phyloP scores from a whole-genome alignment of 345 rosid species.

The Turnera subulata region DNA sequence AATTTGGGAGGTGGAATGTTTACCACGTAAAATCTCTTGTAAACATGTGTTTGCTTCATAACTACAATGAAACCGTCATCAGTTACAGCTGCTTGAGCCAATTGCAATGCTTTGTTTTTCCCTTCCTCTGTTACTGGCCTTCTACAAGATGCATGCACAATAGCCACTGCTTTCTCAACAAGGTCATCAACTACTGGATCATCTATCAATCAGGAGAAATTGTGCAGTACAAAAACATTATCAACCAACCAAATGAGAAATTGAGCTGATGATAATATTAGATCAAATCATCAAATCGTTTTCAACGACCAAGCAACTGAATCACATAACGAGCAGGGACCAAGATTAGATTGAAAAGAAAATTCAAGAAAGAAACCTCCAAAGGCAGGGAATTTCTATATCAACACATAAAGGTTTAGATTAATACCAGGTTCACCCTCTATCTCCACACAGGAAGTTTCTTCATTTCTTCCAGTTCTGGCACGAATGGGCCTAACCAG shows the following conservation, averaged over 20 bases:
- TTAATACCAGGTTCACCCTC: not conserved
- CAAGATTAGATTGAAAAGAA: not conserved
- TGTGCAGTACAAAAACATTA: not conserved
- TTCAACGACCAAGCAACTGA: not conserved
- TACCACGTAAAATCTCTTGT: conserved; percentile 40
- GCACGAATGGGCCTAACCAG: not conserved
- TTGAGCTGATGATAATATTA: no score
- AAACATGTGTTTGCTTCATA: conserved; percentile 44
- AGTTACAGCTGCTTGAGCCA: conserved; percentile 28
- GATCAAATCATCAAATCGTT: not conserved
- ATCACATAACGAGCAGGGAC: not conserved
- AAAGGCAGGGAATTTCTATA: no score
- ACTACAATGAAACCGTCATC: conserved; percentile 32
- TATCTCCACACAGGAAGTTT: not conserved
- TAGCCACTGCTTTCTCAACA: not conserved
- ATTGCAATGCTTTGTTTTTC: conserved; percentile 22
- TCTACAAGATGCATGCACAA: conserved; percentile 20
- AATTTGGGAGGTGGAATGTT: not conserved
- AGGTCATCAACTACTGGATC: conserved; percentile 1
- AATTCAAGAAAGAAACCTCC: not conserved
- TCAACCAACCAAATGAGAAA: not conserved
- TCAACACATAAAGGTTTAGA: no score
- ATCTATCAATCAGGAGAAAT: not conserved
- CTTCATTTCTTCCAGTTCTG: not conserved
- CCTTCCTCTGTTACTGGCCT: conserved; percentile 29